Conservation (phyloP, 169 alveolate genomes). For the Eimeria nieschulzi region DNA sequence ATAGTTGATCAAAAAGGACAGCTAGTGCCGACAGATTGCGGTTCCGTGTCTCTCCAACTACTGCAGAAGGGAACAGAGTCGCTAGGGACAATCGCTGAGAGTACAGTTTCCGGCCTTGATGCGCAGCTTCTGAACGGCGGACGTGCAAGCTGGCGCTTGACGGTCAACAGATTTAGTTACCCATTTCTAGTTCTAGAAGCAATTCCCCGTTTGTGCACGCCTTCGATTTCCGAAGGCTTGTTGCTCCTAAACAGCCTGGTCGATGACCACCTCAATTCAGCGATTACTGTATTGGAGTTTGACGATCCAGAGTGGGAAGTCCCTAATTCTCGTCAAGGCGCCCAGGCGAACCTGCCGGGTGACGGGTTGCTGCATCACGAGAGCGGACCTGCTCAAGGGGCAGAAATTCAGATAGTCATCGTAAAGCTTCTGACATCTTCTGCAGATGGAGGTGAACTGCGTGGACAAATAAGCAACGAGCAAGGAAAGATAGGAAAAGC, state of each 20-base stretch:
- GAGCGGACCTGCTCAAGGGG: too few species aligned
- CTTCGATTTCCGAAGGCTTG: background rate
- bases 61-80: background rate
- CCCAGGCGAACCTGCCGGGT: too few species aligned
- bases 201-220: background rate
- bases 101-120: background rate
- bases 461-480: background rate
- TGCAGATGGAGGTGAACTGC: background rate
- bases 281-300: too few species aligned
- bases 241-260: slow-evolving; percentile 7
- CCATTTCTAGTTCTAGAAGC: background rate
- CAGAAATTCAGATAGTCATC: too few species aligned
- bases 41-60: slow-evolving; percentile 33
- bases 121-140: slow-evolving; percentile 41
- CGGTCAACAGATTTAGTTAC: background rate
- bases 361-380: too few species aligned
- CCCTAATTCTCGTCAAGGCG: too few species aligned
- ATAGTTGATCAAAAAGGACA: slow-evolving; percentile 13
- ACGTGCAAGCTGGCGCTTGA: background rate
- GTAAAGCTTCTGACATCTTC: background rate
- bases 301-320: too few species aligned
- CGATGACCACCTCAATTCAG: background rate
- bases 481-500: background rate
- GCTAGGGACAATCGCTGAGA: too few species aligned
- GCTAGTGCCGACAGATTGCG: slow-evolving; percentile 35